A percentile compares a stretch with the other conserved stretches of the same genome.
These are phyloP conservation scores for Psilocybe cyanescens DNA, from an alignment of 768 basidiomycete genomes.

Conservation along the genomic window DNA sequence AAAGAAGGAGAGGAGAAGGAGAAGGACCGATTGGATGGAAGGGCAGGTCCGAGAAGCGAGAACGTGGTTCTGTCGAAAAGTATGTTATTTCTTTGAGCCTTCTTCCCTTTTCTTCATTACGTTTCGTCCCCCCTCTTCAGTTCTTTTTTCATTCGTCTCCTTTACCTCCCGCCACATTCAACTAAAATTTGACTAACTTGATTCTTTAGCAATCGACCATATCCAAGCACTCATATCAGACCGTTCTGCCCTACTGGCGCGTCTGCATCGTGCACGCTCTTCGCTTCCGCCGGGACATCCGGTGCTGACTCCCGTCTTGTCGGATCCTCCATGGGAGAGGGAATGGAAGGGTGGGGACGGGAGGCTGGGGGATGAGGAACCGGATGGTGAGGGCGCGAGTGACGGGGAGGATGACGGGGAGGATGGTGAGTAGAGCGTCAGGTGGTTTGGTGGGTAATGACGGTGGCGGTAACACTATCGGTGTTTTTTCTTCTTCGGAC, in stretches of 20 bases:
- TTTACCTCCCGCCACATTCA: background rate
- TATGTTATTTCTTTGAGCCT: constrained; percentile 31
- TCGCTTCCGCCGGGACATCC: constrained; percentile 66
- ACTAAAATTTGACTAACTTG: background rate
- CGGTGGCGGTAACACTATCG: background rate
- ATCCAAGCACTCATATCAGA: constrained; percentile 68
- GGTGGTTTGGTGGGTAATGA: background rate
- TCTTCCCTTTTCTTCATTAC: constrained; percentile 6
- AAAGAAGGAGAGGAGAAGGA: constrained; percentile 46
- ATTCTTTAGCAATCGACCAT: constrained; percentile 78
- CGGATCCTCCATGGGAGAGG: constrained; percentile 72
- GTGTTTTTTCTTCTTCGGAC: background rate
- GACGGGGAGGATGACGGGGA: constrained; percentile 5
- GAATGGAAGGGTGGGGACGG: constrained; percentile 81
- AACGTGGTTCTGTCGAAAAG: constrained; percentile 89
- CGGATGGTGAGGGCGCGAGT: constrained; percentile 10
- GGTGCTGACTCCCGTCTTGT: constrained; percentile 39
- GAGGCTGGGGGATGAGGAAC: constrained; percentile 38
- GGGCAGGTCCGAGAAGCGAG: constrained; percentile 90
- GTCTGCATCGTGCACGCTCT: constrained; percentile 62
- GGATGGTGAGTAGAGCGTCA: background rate
- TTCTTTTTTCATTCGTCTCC: background rate
- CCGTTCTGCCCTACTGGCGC: constrained; percentile 56
- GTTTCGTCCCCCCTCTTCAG: constrained; percentile 1
- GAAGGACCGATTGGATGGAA: constrained; percentile 74